These are phyloP conservation scores for Saturnispora mendoncae DNA, from an alignment of 805 yeast species.

Conservation along the genomic window DNA sequence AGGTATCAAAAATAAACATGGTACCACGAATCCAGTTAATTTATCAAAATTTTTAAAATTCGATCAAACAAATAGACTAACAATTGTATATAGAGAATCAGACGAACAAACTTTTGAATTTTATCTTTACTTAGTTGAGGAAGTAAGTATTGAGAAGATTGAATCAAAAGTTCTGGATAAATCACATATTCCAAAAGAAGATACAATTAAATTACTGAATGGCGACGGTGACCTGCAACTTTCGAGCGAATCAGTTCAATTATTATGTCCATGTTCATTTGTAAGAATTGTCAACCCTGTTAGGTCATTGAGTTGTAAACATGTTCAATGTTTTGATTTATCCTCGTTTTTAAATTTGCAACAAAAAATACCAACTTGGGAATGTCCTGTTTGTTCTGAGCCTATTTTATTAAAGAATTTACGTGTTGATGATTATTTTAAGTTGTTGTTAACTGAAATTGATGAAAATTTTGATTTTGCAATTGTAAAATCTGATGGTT, in stretches of 20 bases:
- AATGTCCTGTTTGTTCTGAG: constrained; percentile 73
- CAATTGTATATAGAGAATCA: constrained; percentile 52
- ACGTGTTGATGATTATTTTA: constrained; percentile 66
- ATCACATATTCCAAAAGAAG: constrained; percentile 43
- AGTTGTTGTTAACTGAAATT: constrained; percentile 49
- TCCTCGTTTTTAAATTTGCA: constrained; percentile 65
- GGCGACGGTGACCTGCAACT: constrained; percentile 49
- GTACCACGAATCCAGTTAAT: constrained; percentile 79
- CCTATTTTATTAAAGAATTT: constrained; percentile 46
- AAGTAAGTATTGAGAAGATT: constrained; percentile 33
- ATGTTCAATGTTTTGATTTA: constrained; percentile 85
- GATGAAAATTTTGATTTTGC: constrained; percentile 53
- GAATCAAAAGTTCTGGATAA: constrained; percentile 33
- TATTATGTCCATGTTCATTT: constrained; percentile 74
- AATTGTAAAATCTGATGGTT: constrained; percentile 60
- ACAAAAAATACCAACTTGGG: constrained; percentile 74
- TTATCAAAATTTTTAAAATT: constrained; percentile 42
- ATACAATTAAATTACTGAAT: constrained; percentile 32
- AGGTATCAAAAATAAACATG: constrained; percentile 69
- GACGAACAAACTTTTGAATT: constrained; percentile 37
- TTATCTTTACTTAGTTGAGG: constrained; percentile 52
- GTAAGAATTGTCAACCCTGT: constrained; percentile 64
- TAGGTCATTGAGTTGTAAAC: constrained; percentile 62
- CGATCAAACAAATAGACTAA: constrained; percentile 33
- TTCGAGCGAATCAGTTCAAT: constrained; percentile 48